Conservation (phyloP, 805 yeast genomes). For the Yueomyces sp. region DNA sequence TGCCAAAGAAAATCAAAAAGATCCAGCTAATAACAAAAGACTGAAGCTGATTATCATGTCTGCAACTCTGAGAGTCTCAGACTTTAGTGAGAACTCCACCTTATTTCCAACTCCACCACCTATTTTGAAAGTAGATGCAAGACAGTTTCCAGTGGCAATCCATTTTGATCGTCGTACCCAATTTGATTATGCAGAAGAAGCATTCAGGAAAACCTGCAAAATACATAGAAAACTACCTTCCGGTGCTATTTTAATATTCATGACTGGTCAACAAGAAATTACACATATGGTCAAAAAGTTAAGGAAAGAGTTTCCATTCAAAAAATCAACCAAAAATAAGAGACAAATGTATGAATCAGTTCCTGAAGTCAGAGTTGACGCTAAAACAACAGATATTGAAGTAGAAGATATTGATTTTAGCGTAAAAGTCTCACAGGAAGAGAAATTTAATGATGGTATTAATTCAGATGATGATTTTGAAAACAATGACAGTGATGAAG, state of each 20-base stretch:
- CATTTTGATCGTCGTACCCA: slow-evolving; percentile 80
- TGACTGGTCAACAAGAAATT: slow-evolving; percentile 94
- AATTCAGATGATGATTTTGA: slow-evolving; percentile 26
- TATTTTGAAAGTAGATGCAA: slow-evolving; percentile 73
- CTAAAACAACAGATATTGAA: slow-evolving; percentile 59
- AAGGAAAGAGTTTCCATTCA: slow-evolving; percentile 52
- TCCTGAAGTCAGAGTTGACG: slow-evolving; percentile 36
- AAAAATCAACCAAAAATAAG: slow-evolving; percentile 13
- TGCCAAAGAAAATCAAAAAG: slow-evolving; percentile 33
- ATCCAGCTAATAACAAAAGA: slow-evolving; percentile 40
- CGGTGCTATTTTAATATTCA: slow-evolving; percentile 83
- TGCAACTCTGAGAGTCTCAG: slow-evolving; percentile 88
- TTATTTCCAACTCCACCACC: slow-evolving; percentile 74
- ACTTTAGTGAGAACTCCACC: slow-evolving; percentile 69
- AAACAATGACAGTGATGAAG: slow-evolving; percentile 36
- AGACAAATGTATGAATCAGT: slow-evolving; percentile 4
- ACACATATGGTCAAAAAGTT: slow-evolving; percentile 57
- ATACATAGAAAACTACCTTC: slow-evolving; percentile 80
- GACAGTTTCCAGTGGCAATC: slow-evolving; percentile 86
- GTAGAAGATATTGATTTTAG: slow-evolving; percentile 81
- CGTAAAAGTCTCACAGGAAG: slow-evolving; percentile 27
- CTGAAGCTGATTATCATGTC: slow-evolving; percentile 88
- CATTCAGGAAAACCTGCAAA: slow-evolving; percentile 70
- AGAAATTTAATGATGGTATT: slow-evolving; percentile 20
- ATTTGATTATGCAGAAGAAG: slow-evolving; percentile 73